Conservation (phyloP, 108 stramenopile genomes). For the Fragilaria crotonensis region DNA sequence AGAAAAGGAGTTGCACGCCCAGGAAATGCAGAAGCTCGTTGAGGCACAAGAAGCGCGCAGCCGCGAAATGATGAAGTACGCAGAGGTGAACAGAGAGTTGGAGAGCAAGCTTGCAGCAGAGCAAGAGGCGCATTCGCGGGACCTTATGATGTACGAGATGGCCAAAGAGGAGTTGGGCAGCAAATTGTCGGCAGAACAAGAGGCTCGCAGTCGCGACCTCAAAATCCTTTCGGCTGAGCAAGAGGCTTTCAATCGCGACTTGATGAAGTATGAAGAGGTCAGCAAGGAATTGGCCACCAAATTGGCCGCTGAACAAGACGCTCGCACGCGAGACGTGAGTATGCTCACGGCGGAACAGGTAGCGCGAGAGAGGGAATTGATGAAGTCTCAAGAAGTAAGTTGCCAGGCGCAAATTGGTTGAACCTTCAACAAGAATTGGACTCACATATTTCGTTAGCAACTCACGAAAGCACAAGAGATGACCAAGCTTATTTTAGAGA, state of each 20-base stretch:
- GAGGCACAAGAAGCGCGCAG: background rate
- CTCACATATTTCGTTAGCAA: background rate
- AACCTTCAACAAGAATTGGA: background rate
- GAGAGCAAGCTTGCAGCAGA: background rate
- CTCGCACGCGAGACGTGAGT: background rate
- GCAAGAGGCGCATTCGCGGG: background rate
- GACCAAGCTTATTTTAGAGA: background rate
- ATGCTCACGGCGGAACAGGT: background rate
- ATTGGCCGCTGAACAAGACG: background rate
- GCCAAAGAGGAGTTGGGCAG: background rate
- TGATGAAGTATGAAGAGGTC: background rate
- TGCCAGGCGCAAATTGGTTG: too few species aligned
- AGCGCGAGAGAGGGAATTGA: background rate
- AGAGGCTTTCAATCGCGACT: background rate
- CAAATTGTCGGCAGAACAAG: background rate
- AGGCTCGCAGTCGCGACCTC: background rate
- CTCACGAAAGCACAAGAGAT: background rate
- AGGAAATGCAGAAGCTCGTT: background rate
- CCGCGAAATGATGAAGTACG: background rate
- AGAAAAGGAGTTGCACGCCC: background rate
- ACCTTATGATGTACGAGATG: background rate
- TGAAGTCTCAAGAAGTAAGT: background rate
- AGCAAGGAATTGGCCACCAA: background rate
- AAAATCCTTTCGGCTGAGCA: background rate
- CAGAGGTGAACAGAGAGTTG: background rate